Evolutionary conservation across 306 rosid genomes (phyloP).

Genomic region (Sphenostylis stenocarpa): DNA sequence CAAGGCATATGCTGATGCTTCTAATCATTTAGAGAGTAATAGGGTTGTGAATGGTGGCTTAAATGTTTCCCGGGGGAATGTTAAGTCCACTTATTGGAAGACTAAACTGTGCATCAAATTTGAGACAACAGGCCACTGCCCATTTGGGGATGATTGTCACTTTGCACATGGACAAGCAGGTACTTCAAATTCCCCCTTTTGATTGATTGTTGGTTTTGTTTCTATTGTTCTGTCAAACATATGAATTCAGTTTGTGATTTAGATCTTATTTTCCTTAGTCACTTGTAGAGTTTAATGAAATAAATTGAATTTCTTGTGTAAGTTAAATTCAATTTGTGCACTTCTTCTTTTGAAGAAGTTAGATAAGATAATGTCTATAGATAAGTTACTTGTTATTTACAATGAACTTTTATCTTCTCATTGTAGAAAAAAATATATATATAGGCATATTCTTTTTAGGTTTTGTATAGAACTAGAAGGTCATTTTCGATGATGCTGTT

Average conservation of each 20-base stretch:
- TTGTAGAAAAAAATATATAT: no score
- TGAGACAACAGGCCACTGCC: constrained; percentile 75
- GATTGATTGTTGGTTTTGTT: no score
- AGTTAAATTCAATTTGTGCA: no score
- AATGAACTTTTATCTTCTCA: no score
- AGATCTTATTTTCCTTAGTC: background rate
- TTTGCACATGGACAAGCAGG: constrained; percentile 96
- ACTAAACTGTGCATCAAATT: constrained; percentile 80
- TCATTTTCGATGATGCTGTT: constrained; percentile 1
- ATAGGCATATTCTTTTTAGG: background rate
- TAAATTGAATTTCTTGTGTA: no score
- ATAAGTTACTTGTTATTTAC: no score
- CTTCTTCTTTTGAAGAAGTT: no score
- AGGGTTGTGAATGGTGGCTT: constrained; percentile 37
- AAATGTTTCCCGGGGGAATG: constrained; percentile 38
- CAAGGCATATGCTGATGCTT: constrained; percentile 41
- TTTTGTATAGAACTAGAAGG: background rate
- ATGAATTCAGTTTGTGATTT: constrained; percentile 2
- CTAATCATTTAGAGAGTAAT: constrained; percentile 44
- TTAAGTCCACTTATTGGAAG: constrained; percentile 67
- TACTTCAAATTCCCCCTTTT: constrained; percentile 24
- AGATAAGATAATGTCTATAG: no score
- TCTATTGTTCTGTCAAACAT: constrained; percentile 17
- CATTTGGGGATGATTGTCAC: constrained; percentile 78
- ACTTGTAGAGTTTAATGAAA: background rate